Percentiles rank a stretch among this genome's conserved stretches.
Conservation (phyloP, 2,329 filamentous ascomycete species). For the Epichloe elymi region DNA sequence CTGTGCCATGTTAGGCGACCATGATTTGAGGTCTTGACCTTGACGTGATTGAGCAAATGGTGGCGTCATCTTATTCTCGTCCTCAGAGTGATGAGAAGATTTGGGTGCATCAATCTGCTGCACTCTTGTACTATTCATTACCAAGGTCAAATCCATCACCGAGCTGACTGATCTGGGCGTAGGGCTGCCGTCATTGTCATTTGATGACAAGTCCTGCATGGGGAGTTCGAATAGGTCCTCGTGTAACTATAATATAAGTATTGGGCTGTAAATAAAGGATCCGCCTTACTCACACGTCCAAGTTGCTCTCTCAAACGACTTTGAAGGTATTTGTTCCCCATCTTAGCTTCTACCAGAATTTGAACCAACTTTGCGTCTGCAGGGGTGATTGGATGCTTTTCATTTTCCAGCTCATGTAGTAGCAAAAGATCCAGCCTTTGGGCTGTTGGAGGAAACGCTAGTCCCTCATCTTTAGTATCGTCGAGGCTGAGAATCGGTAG, state of each 20-base stretch:
- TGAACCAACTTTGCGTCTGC: conserved; percentile 2
- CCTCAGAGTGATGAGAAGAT: background rate
- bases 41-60: background rate
- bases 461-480: conserved; percentile 4
- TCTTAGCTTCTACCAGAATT: background rate
- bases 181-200: background rate
- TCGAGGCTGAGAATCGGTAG: conserved; percentile 4
- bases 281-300: background rate
- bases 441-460: conserved; percentile 1
- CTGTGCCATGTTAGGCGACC: background rate
- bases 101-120: background rate
- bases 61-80: background rate
- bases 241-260: conserved; percentile 1
- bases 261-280: background rate
- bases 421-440: conserved; percentile 2
- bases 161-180: background rate
- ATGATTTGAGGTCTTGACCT: background rate
- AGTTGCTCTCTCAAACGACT: background rate
- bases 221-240: conserved; percentile 2
- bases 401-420: conserved; percentile 4
- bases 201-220: background rate
- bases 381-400: background rate
- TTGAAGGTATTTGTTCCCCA: background rate
- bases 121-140: background rate
- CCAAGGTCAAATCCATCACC: background rate